Base-by-base conservation (phyloP, 2,329 filamentous ascomycete genomes). In the Malbranchea zuffiana region DNA sequence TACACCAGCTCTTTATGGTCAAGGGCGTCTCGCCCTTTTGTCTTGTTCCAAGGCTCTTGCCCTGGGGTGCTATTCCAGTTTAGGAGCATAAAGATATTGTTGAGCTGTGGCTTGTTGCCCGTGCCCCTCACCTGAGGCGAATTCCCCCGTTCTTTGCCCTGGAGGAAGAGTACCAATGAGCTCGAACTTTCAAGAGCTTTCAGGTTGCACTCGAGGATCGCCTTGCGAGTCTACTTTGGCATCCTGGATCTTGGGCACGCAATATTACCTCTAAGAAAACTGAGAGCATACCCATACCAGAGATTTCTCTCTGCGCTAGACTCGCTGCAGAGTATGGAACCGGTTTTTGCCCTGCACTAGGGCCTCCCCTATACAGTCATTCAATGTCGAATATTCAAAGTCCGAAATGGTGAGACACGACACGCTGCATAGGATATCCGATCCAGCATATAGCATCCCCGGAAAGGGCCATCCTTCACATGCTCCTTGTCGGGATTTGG, bases 171-270 rank as follows among this genome's bases (percentile, higher is more conserved):
- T n/a, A n/a, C n/a, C n/a, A n/a, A n/a, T n/a, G n/a, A n/a, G n/a
- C n/a, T n/a, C n/a, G n/a, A n/a, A n/a, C n/a, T n/a, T n/a, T n/a
- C n/a, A n/a, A n/a, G n/a, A n/a, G n/a, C n/a, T n/a, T n/a, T n/a
- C n/a, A n/a, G n/a, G n/a, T n/a, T n/a, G n/a, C n/a, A n/a, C n/a
- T n/a, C n/a, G n/a, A n/a, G n/a, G n/a, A n/a, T n/a, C n/a, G n/a
- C n/a, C n/a, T n/a, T 17, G 16, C 12, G 24, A 32, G 24, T 11
- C 13, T 27, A 27, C 12, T 21, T 13, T 13, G 11, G 13, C 15
- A 36, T 26, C 35, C 35, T 26, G 26, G 35, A 32, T 29, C 15
- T 38, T 38, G 35, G 35, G 35, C 35, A 38, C 15, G 15, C 13
- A 10, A 6, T 19, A 6, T n/a, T n/a, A n/a, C n/a, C 29, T 26